Base-by-base conservation (phyloP, 331 rosid species). In the Prunus yedoensis region DNA sequence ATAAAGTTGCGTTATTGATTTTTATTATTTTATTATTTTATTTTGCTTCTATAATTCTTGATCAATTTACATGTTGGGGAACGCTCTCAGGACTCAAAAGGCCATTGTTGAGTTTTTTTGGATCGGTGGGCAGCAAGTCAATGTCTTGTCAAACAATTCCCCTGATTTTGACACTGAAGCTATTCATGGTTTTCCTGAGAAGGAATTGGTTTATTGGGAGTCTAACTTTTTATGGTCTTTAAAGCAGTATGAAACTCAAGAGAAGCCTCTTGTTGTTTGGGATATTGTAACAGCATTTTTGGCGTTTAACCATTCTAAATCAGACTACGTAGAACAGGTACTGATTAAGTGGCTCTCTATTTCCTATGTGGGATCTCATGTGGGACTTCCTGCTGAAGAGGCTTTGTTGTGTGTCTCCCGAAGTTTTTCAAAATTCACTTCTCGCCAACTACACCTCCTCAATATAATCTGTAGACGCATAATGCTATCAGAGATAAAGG, bases 21-120 rank as follows among this genome's bases (percentile, higher is more conserved):
- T 38, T 25, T 62, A 20, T 62, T 62, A 8, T 1, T 5, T 35
- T 35, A 35, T 35, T 35, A 35, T 35, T 35, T 35, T 32, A 32
- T 32, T 32, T 35, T 35, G 43, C 43, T 7, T 52, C 20, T 52
- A 52, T 63, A 63, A 4, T 49, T 51, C 64, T 50, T 60, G 49
- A 46, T 66, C 46, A 27, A 51, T 23, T 30, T 60, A 38, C 27
- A 25, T 75, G 64, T 70, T 83, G 54, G 28, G 66, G 66, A 76
- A 77, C 51, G 49, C 75, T 73, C 27, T 20, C 83, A 94, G 99
- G 97, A 14, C 88, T 83, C 83, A 83, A 60, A 90, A 77, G 88
- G 99, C 96, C 77, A 89, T 92, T 71, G 81, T 88, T 70, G 96
- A 94, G 46, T 91, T 82, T 86, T 90, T 82, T 68, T 94, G 97